phyloP scores from a whole-genome alignment of 78 protist species.

The Neovahlkampfia damariscottae region DNA sequence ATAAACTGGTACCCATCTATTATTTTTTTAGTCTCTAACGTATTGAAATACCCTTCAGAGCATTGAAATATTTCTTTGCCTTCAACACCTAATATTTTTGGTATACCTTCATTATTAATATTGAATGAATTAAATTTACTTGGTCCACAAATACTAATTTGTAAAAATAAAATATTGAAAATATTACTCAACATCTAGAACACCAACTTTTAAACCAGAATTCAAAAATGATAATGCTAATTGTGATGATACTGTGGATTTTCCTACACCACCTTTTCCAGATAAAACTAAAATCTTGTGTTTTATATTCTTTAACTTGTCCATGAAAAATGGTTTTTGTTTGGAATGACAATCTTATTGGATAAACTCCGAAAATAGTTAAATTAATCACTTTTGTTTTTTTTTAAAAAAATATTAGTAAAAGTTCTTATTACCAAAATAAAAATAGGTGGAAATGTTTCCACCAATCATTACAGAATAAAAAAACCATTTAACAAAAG shows the following conservation, averaged over 20 bases:
- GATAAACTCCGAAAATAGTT: too few relatives aligned
- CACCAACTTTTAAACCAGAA: conserved; percentile 51
- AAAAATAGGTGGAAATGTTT: too few relatives aligned
- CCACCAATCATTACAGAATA: too few relatives aligned
- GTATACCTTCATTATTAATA: too few relatives aligned
- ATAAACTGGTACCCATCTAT: conserved; percentile 68
- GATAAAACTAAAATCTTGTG: conserved; percentile 46
- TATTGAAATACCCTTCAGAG: conserved; percentile 32
- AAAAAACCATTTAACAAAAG: too few relatives aligned
- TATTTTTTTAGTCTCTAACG: not conserved
- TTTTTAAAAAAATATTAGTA: too few relatives aligned
- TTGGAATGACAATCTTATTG: too few relatives aligned
- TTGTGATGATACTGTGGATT: conserved; percentile 45
- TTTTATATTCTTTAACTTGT: conserved; percentile 17
- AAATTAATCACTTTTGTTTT: too few relatives aligned
- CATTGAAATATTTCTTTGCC: conserved; percentile 35
- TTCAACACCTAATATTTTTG: conserved; percentile 57
- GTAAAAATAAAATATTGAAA: too few relatives aligned
- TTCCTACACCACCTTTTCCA: conserved; percentile 91
- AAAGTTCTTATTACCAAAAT: too few relatives aligned
- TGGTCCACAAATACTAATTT: conserved; percentile 81
- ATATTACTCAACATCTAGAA: conserved; percentile 88
- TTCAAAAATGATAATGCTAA: conserved; percentile 35
- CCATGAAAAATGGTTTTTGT: too few relatives aligned
- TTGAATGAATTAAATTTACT: too few relatives aligned